Base-by-base conservation (phyloP, 345 rosid genomes). In the Eucalyptus camaldulensis region DNA sequence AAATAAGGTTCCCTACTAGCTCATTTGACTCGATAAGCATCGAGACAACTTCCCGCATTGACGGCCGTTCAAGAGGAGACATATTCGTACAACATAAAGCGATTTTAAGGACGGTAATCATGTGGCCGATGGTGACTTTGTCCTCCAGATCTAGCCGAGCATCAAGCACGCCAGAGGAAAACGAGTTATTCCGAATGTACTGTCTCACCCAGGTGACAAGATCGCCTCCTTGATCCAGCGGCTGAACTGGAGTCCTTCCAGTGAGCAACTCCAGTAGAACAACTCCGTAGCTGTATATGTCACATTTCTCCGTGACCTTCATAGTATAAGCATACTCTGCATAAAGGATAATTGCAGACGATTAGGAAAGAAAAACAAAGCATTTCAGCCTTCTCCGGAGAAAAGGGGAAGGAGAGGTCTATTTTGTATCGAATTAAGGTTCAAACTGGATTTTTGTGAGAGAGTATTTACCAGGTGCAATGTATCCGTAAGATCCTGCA, bases 401-500 rank as follows among this genome's bases (percentile, higher is more conserved):
- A 37, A 76, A 76, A 21, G 83, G 83, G 27, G 83, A 76, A 76
- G 16, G 85, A 76, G 47, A 76, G 85, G 45, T 50, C 62, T 29
- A 69, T 37, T 44, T 65, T 67, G 60, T 43, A 72, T 47, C 5
- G 29, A 10, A 86, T 25, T 17, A 51, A 86, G n/a, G 45, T 33
- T 51, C 44, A n/a, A 53, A 27, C 47, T 22, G 56, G 43, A 69
- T 88, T 49, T 14, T 69, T 6, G 58, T 17, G 58, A 45, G 50
- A 33, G 56, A 88, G 69, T 3, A 72, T 94, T 65, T 94, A 98
- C 99, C 99, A 3, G 99, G 99, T 43, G 99, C 99, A 15, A 98
- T 98, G 92, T 98, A 98, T 14, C 99, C 99, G 89, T 98, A 98
- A 22, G 99, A 97, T 90, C 99, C 99, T 50, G 99, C 99, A 3